A percentile compares a stretch with the other conserved stretches of the same genome.
These are phyloP conservation scores for Beverwykella pulmonaria DNA, from an alignment of 495 filamentous ascomycete species.

Conservation along the genomic window DNA sequence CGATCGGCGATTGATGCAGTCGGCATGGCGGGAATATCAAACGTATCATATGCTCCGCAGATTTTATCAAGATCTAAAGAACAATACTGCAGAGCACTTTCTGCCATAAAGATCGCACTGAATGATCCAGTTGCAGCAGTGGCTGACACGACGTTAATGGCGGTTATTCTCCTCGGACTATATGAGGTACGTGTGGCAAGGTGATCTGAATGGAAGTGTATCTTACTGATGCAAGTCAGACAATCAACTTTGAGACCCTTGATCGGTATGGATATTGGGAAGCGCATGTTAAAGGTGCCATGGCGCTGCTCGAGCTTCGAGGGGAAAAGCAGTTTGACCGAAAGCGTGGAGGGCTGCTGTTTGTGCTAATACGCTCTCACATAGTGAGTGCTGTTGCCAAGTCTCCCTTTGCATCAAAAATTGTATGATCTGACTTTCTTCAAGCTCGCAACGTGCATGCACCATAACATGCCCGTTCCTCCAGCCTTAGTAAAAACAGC, in stretches of 20 bases:
- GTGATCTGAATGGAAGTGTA: background rate
- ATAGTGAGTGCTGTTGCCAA: conserved; percentile 24
- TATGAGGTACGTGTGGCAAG: conserved; percentile 15
- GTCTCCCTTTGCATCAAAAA: background rate
- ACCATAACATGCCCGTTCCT: conserved; percentile 9
- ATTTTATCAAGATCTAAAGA: conserved; percentile 15
- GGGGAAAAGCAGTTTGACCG: conserved; percentile 18
- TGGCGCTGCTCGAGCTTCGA: conserved; percentile 19
- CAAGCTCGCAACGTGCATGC: conserved; percentile 22
- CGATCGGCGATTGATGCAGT: conserved; percentile 22
- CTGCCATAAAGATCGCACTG: conserved; percentile 11
- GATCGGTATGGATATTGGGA: conserved; percentile 22
- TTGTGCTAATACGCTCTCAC: conserved; percentile 24
- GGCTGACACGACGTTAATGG: conserved; percentile 24
- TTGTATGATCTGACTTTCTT: background rate
- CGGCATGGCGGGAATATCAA: conserved; percentile 30
- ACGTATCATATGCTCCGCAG: conserved; percentile 16
- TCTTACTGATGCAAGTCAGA: background rate
- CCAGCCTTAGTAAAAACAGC: conserved; percentile 2
- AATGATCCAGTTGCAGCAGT: conserved; percentile 3
- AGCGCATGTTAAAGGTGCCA: conserved; percentile 23
- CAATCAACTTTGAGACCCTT: conserved; percentile 5
- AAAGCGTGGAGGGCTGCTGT: conserved; percentile 17
- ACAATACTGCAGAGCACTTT: conserved; percentile 13
- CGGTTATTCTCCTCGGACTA: conserved; percentile 17